Evolutionary conservation across 225 moss, liverwort and hornwort species (phyloP), one percentile per base, ranked within the genome.

Genomic region (Pseudisothecium myosuroides): DNA sequence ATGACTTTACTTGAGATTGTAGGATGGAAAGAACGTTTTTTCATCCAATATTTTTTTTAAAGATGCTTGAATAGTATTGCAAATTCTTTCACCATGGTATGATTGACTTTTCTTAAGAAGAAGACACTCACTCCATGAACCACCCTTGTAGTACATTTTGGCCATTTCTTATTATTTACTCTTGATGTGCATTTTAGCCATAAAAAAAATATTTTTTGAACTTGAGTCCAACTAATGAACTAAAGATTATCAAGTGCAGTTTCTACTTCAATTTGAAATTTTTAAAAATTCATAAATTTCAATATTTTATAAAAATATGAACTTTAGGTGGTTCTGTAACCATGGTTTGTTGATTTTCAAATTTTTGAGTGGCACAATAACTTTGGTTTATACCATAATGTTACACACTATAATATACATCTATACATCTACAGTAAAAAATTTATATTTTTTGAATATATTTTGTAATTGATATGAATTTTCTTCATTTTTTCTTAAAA

Each of bases 1-100:
- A 20, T 37, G 22, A 7, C n/a, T 43, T 27, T 1, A 45, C 3
- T 0, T 72, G 2, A 43, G 3, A 28, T 0, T 72, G 0, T 6
- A 28, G 1, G 10, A 16, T 72, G 10, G 10, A 43, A 68, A 39
- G 4, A 13, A 3, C 1, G 0, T 16, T 72, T 72, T 45, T 73
- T 27, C 6, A 72, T 27, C 10, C 24, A 72, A 28, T 27, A 9
- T 10, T 16, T 15, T 32, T 26, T 15, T 16, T 0, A 27, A 27
- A 72, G 14, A 27, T 72, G 5, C 10, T 72, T 27, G 16, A 27
- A 5, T 43, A 72, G 2, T 3, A 17, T 43, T 28, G 15, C 27
- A 26, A 27, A 43, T 41, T 72, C 43, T 16, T 0, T 72, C 9
- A 15, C 9, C 3, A 45, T 5, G 6, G 0, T 28, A 28, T 16